Evolutionary conservation across 2,329 filamentous ascomycete genomes (phyloP), one percentile per base, ranked within the genome.

Genomic region (Colletotrichum sp.): DNA sequence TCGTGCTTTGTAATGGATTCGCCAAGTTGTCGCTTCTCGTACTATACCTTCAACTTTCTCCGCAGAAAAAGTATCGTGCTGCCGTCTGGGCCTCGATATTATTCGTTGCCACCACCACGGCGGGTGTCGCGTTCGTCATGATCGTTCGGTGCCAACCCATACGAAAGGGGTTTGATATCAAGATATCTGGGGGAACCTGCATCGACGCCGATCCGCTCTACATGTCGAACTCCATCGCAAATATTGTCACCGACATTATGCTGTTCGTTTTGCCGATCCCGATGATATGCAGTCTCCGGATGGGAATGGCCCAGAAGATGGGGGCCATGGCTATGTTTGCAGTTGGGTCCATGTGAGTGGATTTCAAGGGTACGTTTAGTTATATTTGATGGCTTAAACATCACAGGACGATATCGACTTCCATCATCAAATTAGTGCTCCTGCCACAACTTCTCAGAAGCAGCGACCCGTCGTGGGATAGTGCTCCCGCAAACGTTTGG

Each of bases 191-290:
- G 75, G 87, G 77, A 75, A 80, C 63, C n/a, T 90, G 89, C 72
- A 82, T 90, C 57, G 82, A 88, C 63, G 84, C 85, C 26, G 84
- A 87, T n/a, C 81, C 84, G 2, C 85, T 90, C 30, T 90, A 89
- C 79, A 85, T 90, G 36, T 83, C 85, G 44, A 89, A 88, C 15
- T 87, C 88, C 0, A 85, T 84, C 4, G 81, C 87, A 16, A 89
- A 89, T 72, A 87, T 90, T 63, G 64, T 85, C n/a, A 88, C 87
- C 15, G 88, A 90, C 77, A 62, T 90, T 10, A 77, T 89, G 8
- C 84, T 89, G 18, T 88, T 89, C 64, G 77, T 84, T 2, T 78
- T 90, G 3, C 89, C 89, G 0, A 84, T 90, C 36, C 86, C 85
- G 1, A 87, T 88, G 64, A 81, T 90, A 2, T 80, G 86, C 36